A percentile compares a stretch with the other conserved stretches of the same genome.
Conservation (phyloP, 495 filamentous ascomycete genomes). For the Neurospora sp. region DNA sequence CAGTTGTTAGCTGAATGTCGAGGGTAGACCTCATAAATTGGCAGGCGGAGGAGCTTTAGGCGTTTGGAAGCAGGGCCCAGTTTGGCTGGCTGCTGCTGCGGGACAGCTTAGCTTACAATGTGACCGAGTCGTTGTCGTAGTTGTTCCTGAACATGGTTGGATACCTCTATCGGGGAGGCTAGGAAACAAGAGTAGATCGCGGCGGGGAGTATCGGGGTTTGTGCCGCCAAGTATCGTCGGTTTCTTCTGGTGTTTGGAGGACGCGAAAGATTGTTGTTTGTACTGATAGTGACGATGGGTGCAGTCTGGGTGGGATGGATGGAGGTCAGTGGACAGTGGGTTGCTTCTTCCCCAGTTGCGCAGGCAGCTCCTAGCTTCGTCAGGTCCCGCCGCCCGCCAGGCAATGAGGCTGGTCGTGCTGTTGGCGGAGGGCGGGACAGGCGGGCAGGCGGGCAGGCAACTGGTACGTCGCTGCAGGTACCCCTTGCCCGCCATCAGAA, state of each 20-base stretch:
- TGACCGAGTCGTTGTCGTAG: slow-evolving; percentile 99
- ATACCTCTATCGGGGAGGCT: background rate
- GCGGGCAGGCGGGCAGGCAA: slow-evolving; percentile 5
- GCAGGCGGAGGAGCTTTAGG: background rate
- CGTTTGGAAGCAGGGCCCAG: slow-evolving; percentile 1
- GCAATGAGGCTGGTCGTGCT: background rate
- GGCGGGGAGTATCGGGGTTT: background rate
- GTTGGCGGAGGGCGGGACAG: background rate
- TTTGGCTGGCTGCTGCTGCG: background rate
- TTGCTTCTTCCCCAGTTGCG: background rate
- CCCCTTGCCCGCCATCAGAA: slow-evolving; percentile 6
- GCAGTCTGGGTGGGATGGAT: background rate
- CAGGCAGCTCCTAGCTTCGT: slow-evolving; percentile 30
- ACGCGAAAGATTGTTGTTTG: background rate
- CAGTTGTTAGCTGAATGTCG: slow-evolving; percentile 5
- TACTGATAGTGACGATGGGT: background rate
- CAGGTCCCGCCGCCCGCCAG: slow-evolving; percentile 6
- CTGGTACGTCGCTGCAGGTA: slow-evolving; percentile 7
- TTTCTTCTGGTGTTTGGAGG: background rate
- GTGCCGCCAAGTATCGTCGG: background rate
- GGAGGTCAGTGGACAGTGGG: background rate
- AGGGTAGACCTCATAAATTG: background rate
- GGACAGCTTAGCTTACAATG: slow-evolving; percentile 59
- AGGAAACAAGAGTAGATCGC: background rate
- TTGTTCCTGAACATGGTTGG: slow-evolving; percentile 92